Percentiles rank a stretch among this genome's conserved stretches.
Evolutionary conservation across 306 rosid species (phyloP).

Genomic region (Quercus berberidifolia): DNA sequence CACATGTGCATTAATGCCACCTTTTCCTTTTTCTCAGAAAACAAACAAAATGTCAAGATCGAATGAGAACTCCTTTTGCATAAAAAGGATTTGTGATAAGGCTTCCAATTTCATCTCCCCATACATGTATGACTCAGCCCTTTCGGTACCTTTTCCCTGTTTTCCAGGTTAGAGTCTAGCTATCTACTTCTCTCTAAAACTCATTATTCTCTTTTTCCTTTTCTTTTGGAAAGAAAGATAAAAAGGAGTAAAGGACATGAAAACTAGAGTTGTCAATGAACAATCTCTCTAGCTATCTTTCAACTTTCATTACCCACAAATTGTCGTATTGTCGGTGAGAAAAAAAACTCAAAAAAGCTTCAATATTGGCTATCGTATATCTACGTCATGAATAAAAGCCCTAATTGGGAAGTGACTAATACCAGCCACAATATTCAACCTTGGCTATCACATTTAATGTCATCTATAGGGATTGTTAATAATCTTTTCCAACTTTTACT

Average conservation of each 20-base stretch:
- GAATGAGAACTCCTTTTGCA: neutral
- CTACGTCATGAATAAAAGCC: neutral
- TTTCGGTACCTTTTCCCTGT: neutral
- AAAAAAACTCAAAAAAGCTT: neutral
- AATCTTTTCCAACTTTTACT: no score
- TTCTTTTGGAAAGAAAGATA: neutral
- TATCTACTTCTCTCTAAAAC: neutral
- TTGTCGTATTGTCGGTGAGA: slow-evolving; percentile 1
- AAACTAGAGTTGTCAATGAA: neutral
- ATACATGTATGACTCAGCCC: neutral
- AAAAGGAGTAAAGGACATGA: neutral
- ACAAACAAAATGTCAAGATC: neutral
- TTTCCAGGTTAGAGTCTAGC: neutral
- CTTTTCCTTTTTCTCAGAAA: neutral
- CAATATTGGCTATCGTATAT: neutral
- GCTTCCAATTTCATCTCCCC: neutral
- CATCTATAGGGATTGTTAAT: no score
- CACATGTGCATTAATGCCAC: neutral
- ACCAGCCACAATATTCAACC: no score
- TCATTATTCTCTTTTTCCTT: neutral
- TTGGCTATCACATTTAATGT: no score
- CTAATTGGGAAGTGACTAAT: no score
- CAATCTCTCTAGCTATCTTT: neutral
- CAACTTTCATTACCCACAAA: neutral
- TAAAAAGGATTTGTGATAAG: slow-evolving; percentile 4